phyloP scores from a whole-genome alignment of 306 rosid genomes.

The Ammopiptanthus mongolicus region DNA sequence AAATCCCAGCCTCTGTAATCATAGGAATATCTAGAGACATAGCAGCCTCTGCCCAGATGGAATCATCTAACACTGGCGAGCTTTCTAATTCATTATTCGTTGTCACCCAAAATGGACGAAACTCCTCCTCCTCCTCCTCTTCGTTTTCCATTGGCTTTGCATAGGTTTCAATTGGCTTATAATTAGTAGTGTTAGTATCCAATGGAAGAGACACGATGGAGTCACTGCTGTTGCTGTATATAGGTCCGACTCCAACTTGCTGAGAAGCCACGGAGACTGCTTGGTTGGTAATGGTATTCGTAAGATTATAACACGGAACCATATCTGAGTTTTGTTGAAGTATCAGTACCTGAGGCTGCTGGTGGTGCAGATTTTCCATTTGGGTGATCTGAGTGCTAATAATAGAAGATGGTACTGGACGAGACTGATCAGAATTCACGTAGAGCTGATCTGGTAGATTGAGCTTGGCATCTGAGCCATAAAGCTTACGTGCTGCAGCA shows the following conservation, averaged over 20 bases:
- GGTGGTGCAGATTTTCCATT: background rate
- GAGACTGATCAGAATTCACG: background rate
- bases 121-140: conserved; percentile 19
- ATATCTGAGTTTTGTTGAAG: background rate
- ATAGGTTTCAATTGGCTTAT: background rate
- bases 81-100: conserved; percentile 18
- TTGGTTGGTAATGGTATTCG: background rate
- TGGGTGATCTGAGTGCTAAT: background rate
- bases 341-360: background rate
- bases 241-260: conserved; percentile 17
- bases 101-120: conserved; percentile 37
- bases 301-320: background rate
- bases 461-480: conserved; percentile 77
- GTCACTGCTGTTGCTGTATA: conserved; percentile 7
- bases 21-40: conserved; percentile 59
- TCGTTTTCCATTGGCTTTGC: background rate
- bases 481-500: conserved; percentile 69
- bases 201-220: conserved; percentile 18
- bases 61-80: conserved; percentile 45
- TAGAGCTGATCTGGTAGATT: conserved; percentile 49
- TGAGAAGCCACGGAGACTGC: conserved; percentile 1
- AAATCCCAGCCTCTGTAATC: conserved; percentile 19
- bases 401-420: background rate
- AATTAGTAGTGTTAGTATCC: background rate
- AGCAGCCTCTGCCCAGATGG: conserved; percentile 71